phyloP scores from a whole-genome alignment of 1,284 basidiomycete genomes.

The Cystobasidium slooffiae region DNA sequence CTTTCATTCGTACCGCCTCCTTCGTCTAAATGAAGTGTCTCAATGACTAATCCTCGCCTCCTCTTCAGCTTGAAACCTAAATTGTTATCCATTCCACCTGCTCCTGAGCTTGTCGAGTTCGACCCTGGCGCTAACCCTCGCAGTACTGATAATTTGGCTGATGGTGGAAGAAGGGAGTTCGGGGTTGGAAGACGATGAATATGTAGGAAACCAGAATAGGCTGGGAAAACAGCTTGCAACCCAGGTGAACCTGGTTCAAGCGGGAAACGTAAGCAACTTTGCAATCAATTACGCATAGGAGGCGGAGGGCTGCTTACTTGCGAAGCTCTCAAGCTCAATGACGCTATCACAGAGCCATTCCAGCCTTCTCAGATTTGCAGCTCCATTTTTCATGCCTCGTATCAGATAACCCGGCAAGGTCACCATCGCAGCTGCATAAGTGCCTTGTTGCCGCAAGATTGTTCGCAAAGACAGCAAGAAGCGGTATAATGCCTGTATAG shows the following conservation, averaged over 20 bases:
- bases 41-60: conserved; percentile 76
- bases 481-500: conserved; percentile 66
- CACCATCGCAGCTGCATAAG: conserved; percentile 67
- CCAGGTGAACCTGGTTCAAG: conserved; percentile 66
- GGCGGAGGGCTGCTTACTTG: conserved; percentile 63
- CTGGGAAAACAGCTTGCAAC: conserved; percentile 70
- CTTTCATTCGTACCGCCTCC: conserved; percentile 89
- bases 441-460: conserved; percentile 62
- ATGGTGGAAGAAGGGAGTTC: conserved; percentile 70
- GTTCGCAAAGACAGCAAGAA: conserved; percentile 71
- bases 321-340: conserved; percentile 76
- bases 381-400: conserved; percentile 59
- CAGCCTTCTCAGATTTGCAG: conserved; percentile 74
- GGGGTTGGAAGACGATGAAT: conserved; percentile 73
- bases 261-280: neutral
- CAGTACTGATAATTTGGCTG: conserved; percentile 74
- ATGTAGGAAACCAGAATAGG: conserved; percentile 79
- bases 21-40: conserved; percentile 89
- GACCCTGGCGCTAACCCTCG: conserved; percentile 62
- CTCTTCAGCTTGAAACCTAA: conserved; percentile 91
- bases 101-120: conserved; percentile 66
- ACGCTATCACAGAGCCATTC: conserved; percentile 77
- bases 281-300: neutral
- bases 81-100: conserved; percentile 73
- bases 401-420: conserved; percentile 63